A percentile compares a stretch with the other conserved stretches of the same genome.
Conservation (phyloP, 495 filamentous ascomycete species). For the Xylaria castorea region DNA sequence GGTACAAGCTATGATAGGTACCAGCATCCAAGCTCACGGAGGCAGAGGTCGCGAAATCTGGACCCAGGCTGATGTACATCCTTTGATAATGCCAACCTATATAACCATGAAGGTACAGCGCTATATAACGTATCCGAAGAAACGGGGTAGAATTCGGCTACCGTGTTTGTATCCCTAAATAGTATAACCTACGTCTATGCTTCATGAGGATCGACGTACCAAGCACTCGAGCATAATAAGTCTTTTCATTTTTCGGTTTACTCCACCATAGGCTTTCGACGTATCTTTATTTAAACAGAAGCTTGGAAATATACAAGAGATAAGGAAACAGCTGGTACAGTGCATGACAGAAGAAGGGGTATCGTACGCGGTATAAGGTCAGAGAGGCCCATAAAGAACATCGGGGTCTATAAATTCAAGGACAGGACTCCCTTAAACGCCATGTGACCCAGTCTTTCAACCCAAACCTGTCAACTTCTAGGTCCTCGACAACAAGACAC, state of each 20-base stretch:
- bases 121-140: too few species aligned
- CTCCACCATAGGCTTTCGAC: not conserved
- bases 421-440: conserved; percentile 9
- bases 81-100: not conserved
- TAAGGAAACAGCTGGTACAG: not conserved
- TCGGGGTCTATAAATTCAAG: not conserved
- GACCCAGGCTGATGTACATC: not conserved
- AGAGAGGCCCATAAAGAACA: not conserved
- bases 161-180: not conserved
- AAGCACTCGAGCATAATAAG: not conserved
- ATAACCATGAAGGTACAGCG: not conserved
- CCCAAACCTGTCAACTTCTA: not conserved
- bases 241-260: not conserved
- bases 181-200: not conserved
- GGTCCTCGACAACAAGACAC: not conserved
- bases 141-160: too few species aligned
- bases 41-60: not conserved
- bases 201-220: not conserved
- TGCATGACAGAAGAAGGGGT: conserved; percentile 16
- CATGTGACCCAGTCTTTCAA: not conserved
- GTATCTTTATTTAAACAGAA: not conserved
- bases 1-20: not conserved
- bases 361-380: conserved; percentile 22
- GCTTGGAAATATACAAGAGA: not conserved
- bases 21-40: not conserved